phyloP scores from a whole-genome alignment of 495 filamentous ascomycete genomes.

The Aspergillus nidulans region DNA sequence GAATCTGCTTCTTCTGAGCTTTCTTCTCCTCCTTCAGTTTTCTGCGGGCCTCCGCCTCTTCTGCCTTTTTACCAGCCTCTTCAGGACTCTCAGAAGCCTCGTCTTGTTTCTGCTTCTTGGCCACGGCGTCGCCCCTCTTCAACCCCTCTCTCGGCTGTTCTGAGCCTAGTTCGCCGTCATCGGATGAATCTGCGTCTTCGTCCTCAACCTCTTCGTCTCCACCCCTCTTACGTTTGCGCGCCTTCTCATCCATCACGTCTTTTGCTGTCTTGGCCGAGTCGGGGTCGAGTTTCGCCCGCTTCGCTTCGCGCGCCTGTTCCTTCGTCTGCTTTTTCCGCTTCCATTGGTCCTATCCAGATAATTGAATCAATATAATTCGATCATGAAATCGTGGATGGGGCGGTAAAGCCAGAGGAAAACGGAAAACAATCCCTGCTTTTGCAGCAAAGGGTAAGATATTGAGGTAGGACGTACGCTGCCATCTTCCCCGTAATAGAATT shows the following conservation, averaged over 20 bases:
- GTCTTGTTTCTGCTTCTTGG: constrained; percentile 37
- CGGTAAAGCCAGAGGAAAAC: constrained; percentile 10
- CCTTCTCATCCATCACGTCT: constrained; percentile 79
- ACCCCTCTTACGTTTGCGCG: constrained; percentile 63
- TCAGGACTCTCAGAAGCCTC: constrained; percentile 28
- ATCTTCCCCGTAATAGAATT: constrained; percentile 86
- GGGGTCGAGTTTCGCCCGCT: constrained; percentile 79
- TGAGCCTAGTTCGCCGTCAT: constrained; percentile 43
- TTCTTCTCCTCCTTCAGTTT: constrained; percentile 46
- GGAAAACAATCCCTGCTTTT: constrained; percentile 2
- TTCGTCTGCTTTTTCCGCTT: constrained; percentile 84
- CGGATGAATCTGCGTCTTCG: constrained; percentile 34
- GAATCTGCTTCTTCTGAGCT: constrained; percentile 45
- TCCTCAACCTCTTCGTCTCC: constrained; percentile 17
- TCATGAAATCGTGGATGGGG: constrained; percentile 5
- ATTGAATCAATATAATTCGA: constrained; percentile 29
- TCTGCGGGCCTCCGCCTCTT: constrained; percentile 36
- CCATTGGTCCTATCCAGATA: constrained; percentile 67
- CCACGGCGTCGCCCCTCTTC: constrained; percentile 30
- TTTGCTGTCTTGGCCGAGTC: constrained; percentile 75
- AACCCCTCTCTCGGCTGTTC: constrained; percentile 40
- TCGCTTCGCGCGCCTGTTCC: constrained; percentile 70
- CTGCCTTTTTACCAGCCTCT: constrained; percentile 27
- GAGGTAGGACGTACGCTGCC: constrained; percentile 61
- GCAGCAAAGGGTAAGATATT: not conserved